Percentiles rank a stretch among this genome's conserved stretches.
phyloP scores from a whole-genome alignment of 2,329 filamentous ascomycete species.

The Hypoxylon sp. region DNA sequence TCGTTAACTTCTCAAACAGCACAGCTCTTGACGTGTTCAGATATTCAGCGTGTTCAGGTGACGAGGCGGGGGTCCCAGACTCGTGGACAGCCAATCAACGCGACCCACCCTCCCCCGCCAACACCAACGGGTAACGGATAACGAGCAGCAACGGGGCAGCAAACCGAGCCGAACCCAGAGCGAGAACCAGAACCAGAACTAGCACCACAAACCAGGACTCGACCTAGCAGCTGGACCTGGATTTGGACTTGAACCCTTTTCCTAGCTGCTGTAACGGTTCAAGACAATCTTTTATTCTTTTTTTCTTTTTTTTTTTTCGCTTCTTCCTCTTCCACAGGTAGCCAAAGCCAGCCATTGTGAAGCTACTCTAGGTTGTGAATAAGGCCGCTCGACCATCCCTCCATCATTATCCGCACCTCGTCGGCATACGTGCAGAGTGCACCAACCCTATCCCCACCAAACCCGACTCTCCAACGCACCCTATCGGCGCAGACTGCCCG shows the following conservation, averaged over 20 bases:
- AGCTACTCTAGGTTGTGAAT: too few species aligned
- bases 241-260: too few species aligned
- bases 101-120: conserved; percentile 23
- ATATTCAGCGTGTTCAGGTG: conserved; percentile 39
- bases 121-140: not conserved
- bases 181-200: too few species aligned
- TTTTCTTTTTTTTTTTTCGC: too few species aligned
- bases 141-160: conserved; percentile 23
- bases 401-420: not conserved
- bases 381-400: too few species aligned
- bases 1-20: conserved; percentile 12
- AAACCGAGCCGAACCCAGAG: conserved; percentile 29
- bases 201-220: too few species aligned
- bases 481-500: not conserved
- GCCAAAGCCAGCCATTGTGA: too few species aligned
- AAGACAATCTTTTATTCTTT: too few species aligned
- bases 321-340: too few species aligned
- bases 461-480: not conserved
- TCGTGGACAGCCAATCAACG: conserved; percentile 27
- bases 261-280: too few species aligned
- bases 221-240: too few species aligned
- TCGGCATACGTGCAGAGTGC: not conserved
- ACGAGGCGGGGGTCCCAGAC: conserved; percentile 33
- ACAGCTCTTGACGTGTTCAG: conserved; percentile 36
- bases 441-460: not conserved